Conservation (phyloP, 768 basidiomycete genomes). For the Roridomyces roridus region DNA sequence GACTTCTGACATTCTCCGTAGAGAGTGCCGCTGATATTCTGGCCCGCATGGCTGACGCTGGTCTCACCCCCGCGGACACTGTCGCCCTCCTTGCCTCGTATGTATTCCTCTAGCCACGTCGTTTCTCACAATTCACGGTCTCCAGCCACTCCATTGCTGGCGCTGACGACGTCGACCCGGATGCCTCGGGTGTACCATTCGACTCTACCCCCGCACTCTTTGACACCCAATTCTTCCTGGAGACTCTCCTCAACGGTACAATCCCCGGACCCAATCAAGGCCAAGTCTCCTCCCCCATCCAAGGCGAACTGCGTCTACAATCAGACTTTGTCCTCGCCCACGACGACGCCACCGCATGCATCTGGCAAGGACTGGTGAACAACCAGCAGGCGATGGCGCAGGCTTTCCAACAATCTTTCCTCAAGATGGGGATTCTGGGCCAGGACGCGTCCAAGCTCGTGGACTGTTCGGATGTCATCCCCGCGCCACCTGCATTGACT, state of each 20-base stretch:
- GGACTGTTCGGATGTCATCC: constrained; percentile 32
- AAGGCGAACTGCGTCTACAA: constrained; percentile 37
- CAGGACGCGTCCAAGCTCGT: constrained; percentile 26
- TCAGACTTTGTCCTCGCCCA: constrained; percentile 34
- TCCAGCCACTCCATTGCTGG: not conserved
- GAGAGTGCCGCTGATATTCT: too few relatives aligned
- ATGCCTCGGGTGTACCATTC: constrained; percentile 31
- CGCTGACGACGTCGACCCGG: constrained; percentile 1
- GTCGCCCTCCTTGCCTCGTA: too few relatives aligned
- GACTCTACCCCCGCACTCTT: constrained; percentile 38
- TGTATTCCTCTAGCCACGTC: too few relatives aligned
- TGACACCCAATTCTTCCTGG: constrained; percentile 40
- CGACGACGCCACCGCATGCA: constrained; percentile 41
- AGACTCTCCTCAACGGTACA: constrained; percentile 35
- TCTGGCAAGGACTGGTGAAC: constrained; percentile 46
- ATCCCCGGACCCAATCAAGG: constrained; percentile 31
- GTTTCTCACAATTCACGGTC: not conserved
- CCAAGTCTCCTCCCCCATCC: constrained; percentile 29
- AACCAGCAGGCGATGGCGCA: constrained; percentile 30
- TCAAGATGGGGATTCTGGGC: constrained; percentile 39
- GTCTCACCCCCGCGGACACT: too few relatives aligned
- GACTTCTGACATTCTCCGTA: too few relatives aligned
- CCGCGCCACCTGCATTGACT: too few relatives aligned
- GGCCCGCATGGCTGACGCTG: too few relatives aligned
- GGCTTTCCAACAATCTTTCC: constrained; percentile 38